Percentiles rank a stretch among this genome's conserved stretches.
These are phyloP conservation scores for Cylindrotheca closterium DNA, from an alignment of 108 stramenopile genomes.

Conservation along the genomic window DNA sequence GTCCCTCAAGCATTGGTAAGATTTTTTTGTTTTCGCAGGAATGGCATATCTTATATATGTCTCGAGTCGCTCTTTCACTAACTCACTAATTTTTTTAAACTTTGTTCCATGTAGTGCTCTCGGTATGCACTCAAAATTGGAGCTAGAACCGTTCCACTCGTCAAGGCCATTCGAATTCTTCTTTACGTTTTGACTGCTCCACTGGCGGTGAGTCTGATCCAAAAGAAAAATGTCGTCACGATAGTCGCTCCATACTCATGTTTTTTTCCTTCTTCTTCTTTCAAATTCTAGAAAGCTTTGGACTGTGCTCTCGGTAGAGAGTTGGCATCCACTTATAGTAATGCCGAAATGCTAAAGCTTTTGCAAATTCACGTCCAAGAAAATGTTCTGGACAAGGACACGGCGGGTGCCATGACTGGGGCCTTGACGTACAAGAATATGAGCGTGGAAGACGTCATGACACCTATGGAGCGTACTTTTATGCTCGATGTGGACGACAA, in stretches of 20 bases:
- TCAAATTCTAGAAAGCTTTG: too few species aligned
- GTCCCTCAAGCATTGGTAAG: constrained; percentile 88
- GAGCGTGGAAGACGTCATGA: constrained; percentile 92
- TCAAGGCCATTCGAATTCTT: constrained; percentile 78
- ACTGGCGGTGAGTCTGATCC: constrained; percentile 39
- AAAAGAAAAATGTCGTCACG: too few species aligned
- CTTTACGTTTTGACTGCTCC: constrained; percentile 75
- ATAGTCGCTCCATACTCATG: too few species aligned
- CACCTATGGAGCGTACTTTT: constrained; percentile 87
- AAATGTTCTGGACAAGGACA: constrained; percentile 82
- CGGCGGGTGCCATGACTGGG: constrained; percentile 92
- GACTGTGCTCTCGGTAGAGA: constrained; percentile 87
- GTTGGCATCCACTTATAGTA: constrained; percentile 89
- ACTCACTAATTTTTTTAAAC: neutral
- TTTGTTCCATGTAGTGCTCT: constrained; percentile 53
- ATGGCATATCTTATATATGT: neutral
- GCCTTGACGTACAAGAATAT: constrained; percentile 87
- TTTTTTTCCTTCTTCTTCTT: too few species aligned
- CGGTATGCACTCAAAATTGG: constrained; percentile 92
- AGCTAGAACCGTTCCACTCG: constrained; percentile 77
- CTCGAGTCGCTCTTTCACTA: neutral
- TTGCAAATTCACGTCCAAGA: constrained; percentile 90
- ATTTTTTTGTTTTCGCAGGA: neutral
- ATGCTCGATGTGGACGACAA: constrained; percentile 89
- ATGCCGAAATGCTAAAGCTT: constrained; percentile 86